These are phyloP conservation scores for Clonostachys rosea DNA, from an alignment of 2,329 filamentous ascomycete genomes.

Conservation along the genomic window DNA sequence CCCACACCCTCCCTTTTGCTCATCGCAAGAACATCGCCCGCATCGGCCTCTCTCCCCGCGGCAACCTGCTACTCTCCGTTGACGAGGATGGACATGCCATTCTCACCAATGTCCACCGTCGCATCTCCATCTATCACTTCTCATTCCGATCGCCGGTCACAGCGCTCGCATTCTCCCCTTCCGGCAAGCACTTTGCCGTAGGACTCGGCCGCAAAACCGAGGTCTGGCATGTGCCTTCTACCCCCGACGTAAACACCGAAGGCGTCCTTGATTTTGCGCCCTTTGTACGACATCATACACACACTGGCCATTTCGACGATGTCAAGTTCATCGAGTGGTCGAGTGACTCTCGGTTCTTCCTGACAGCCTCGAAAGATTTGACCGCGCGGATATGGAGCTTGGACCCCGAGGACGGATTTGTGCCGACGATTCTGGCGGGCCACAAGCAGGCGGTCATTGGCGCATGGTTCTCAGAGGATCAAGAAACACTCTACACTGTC, in stretches of 20 bases:
- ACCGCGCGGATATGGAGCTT: conserved; percentile 95
- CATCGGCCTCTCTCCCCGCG: conserved; percentile 82
- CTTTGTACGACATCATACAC: conserved; percentile 82
- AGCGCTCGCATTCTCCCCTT: conserved; percentile 84
- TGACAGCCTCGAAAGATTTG: conserved; percentile 87
- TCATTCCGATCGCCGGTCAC: conserved; percentile 85
- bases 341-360: conserved; percentile 89
- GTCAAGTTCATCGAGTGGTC: conserved; percentile 92
- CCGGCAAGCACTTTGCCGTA: conserved; percentile 85
- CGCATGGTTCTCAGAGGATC: conserved; percentile 95
- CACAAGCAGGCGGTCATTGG: conserved; percentile 86
- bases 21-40: conserved; percentile 91
- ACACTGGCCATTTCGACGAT: conserved; percentile 83
- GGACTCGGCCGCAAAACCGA: conserved; percentile 84
- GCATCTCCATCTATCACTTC: conserved; percentile 88
- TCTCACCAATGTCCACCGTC: conserved; percentile 81
- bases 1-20: conserved; percentile 80
- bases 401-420: conserved; percentile 80
- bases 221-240: conserved; percentile 93
- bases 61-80: conserved; percentile 87
- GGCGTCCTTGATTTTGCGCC: conserved; percentile 93
- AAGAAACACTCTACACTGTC: conserved; percentile 93
- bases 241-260: conserved; percentile 71
- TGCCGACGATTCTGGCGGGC: conserved; percentile 82
- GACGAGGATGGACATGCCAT: conserved; percentile 95